Evolutionary conservation across 106 monocot species (phyloP).

Genomic region (Apostasia ramifera): DNA sequence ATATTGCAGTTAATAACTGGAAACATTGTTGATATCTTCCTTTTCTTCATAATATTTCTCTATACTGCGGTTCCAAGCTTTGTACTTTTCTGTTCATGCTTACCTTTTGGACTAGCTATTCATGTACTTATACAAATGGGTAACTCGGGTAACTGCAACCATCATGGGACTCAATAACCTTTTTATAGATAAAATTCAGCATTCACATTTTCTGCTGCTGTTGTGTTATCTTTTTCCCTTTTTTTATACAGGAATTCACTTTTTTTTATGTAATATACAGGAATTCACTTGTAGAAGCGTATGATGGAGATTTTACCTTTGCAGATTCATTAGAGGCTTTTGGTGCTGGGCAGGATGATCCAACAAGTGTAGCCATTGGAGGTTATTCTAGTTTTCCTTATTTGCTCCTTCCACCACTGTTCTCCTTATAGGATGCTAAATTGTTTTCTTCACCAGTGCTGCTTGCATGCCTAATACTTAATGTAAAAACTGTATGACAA

Average conservation of each 20-base stretch:
- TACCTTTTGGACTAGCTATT: neutral
- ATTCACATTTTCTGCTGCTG: neutral
- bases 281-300: slow-evolving; percentile 65
- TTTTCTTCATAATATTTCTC: too few relatives aligned
- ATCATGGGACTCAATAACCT: neutral
- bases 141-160: neutral
- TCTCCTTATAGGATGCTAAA: too few relatives aligned
- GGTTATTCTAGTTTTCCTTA: slow-evolving; percentile 28
- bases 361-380: slow-evolving; percentile 94
- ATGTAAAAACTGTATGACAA: too few relatives aligned
- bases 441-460: too few relatives aligned
- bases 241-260: neutral
- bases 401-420: too few relatives aligned
- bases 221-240: neutral
- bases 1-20: neutral
- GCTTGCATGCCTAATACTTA: too few relatives aligned
- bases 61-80: neutral
- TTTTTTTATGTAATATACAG: slow-evolving; percentile 22
- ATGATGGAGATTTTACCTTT: slow-evolving; percentile 68
- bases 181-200: neutral
- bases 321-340: slow-evolving; percentile 93
- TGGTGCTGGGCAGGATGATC: slow-evolving; percentile 95
- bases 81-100: neutral
- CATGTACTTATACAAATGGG: neutral
- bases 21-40: neutral